Evolutionary conservation across 345 rosid species (phyloP).

Genomic region (Erodium maritimum): DNA sequence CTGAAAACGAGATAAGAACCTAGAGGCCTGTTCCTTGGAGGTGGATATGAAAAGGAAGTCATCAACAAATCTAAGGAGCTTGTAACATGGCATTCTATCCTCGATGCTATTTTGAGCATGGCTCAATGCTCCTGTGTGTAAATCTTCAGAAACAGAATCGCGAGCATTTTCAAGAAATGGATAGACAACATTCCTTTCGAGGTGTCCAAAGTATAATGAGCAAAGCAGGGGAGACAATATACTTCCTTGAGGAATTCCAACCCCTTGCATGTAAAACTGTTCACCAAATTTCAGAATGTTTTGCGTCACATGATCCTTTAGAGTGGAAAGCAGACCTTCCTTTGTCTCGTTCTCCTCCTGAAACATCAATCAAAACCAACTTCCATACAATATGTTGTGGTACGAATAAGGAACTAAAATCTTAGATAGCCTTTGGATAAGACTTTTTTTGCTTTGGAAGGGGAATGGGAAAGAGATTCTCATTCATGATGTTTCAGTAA

Average conservation of each 20-base stretch:
- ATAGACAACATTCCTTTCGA: constrained; percentile 53
- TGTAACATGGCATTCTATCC: constrained; percentile 19
- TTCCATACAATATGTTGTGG: background rate
- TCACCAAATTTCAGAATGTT: constrained; percentile 45
- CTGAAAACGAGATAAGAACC: constrained; percentile 34
- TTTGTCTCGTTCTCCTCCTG: constrained; percentile 33
- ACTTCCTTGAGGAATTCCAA: constrained; percentile 88
- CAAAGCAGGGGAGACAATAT: constrained; percentile 58
- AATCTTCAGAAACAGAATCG: constrained; percentile 12
- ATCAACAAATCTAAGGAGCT: constrained; percentile 62
- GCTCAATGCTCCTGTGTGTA: constrained; percentile 10
- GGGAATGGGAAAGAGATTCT: no score
- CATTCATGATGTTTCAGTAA: no score
- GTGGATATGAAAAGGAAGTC: constrained; percentile 73
- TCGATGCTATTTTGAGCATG: constrained; percentile 4
- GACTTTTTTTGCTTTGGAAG: no score
- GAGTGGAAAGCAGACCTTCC: constrained; percentile 21
- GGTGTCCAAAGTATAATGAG: constrained; percentile 68
- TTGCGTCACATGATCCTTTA: constrained; percentile 49
- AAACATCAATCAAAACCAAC: constrained; percentile 9
- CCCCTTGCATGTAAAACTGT: constrained; percentile 41
- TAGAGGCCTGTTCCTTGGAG: constrained; percentile 51
- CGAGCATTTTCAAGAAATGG: constrained; percentile 45
- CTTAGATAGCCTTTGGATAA: background rate
- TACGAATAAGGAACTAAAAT: background rate